Base-by-base conservation (phyloP, 2,329 filamentous ascomycete species). In the Claviceps arundinis region DNA sequence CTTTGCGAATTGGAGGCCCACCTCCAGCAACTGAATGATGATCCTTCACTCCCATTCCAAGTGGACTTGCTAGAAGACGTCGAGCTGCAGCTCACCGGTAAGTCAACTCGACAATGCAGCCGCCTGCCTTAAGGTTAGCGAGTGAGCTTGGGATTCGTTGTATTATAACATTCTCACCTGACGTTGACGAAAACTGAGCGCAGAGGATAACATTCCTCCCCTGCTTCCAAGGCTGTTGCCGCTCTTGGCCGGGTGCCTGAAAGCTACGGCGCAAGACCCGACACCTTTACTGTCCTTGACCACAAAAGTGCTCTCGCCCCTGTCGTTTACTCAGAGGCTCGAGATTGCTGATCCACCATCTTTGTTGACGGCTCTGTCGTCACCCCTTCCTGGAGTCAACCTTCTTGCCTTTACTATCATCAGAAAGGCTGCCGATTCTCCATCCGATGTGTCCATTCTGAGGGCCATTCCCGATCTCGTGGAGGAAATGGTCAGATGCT, bases 61-160 rank as follows among this genome's bases (percentile, higher is more conserved):
- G 64, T 66, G 11, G 74, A 74, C 57, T 67, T 82, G 2, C 76
- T 83, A 54, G 80, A 82, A 59, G 67, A 79, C 59, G 73, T 82
- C 45, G 74, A 78, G 58, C 71, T 82, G 4, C 78, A 82, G 59
- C 67, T 83, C 16, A 81, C 70, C 43, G 74, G 77, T 75, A 61
- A 26, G 62, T 26, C 34, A 13, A 11, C 16, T 37, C 3, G 19
- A 17, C 13, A 38, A 37, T 17, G 37, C 7, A 11, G 1, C 11
- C 9, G 13, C 6, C 38, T 16, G 38, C 38, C 6, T 40, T n/a
- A n/a, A n/a, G 14, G 8, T 6, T 40, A n/a, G 38, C n/a, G 14
- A 16, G 38, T 40, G 14, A 40, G 38, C 38, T 8, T n/a, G 38
- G 6, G 38, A 2, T 17, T 40, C 9, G 40, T 14, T 19, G 34